Evolutionary conservation across 345 rosid genomes (phyloP).

Genomic region (Balakata baccata): DNA sequence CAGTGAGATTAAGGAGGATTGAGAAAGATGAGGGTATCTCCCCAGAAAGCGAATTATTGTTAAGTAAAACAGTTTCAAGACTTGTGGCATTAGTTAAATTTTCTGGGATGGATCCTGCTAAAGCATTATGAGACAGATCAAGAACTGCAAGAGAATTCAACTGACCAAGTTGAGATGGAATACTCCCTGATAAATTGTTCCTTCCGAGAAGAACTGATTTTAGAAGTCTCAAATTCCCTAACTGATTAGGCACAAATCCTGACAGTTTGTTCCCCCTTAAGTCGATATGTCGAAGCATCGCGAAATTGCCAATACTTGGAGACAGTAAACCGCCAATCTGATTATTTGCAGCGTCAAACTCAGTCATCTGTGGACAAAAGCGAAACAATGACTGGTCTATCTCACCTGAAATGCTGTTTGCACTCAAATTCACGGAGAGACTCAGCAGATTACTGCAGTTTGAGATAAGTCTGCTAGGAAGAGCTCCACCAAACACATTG

Average conservation of each 20-base stretch:
- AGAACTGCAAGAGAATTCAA: slow-evolving; percentile 41
- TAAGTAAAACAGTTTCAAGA: slow-evolving; percentile 45
- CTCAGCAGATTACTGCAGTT: slow-evolving; percentile 38
- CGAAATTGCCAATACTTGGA: slow-evolving; percentile 39
- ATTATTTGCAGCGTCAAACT: slow-evolving; percentile 55
- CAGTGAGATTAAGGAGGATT: slow-evolving; percentile 33
- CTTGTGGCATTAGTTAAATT: slow-evolving; percentile 37
- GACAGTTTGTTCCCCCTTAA: slow-evolving; percentile 47
- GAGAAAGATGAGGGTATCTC: slow-evolving; percentile 52
- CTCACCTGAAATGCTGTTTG: slow-evolving; percentile 40
- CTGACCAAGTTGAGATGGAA: slow-evolving; percentile 47
- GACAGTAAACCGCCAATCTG: slow-evolving; percentile 43
- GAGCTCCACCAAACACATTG: slow-evolving; percentile 46
- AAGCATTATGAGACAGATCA: slow-evolving; percentile 54
- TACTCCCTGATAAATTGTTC: slow-evolving; percentile 48
- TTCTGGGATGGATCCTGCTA: slow-evolving; percentile 50
- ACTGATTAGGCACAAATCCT: slow-evolving; percentile 43
- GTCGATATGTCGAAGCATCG: slow-evolving; percentile 43
- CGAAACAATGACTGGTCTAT: slow-evolving; percentile 26
- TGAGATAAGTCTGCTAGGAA: slow-evolving; percentile 32
- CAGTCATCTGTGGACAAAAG: slow-evolving; percentile 33
- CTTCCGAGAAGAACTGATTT: slow-evolving; percentile 43
- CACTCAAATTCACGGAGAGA: slow-evolving; percentile 51
- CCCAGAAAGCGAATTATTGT: slow-evolving; percentile 51
- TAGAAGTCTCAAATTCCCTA: slow-evolving; percentile 39